Percentiles rank a stretch among this genome's conserved stretches.
Evolutionary conservation across 2,329 filamentous ascomycete species (phyloP).

Genomic region (Paramyrothecium sp.): DNA sequence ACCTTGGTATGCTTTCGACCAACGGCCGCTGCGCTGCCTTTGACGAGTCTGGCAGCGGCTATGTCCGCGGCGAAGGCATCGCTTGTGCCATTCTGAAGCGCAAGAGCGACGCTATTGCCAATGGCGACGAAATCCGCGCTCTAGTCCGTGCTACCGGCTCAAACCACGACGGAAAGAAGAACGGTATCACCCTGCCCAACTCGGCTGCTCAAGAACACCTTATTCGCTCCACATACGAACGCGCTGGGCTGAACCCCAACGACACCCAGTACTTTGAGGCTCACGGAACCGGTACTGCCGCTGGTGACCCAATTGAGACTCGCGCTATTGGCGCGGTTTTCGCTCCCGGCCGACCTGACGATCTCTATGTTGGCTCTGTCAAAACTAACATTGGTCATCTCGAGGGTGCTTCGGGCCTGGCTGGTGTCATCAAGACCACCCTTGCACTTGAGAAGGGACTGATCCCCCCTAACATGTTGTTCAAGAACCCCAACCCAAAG

Average conservation of each 20-base stretch:
- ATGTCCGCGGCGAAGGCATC: slow-evolving; percentile 44
- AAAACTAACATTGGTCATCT: slow-evolving; percentile 28
- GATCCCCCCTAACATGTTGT: slow-evolving; percentile 21
- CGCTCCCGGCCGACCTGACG: slow-evolving; percentile 4
- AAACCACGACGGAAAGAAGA: slow-evolving; percentile 37
- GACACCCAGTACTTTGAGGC: slow-evolving; percentile 15
- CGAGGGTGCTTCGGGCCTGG: slow-evolving; percentile 20
- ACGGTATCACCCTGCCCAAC: slow-evolving; percentile 37
- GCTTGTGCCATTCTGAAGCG: slow-evolving; percentile 35
- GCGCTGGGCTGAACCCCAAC: slow-evolving; percentile 11
- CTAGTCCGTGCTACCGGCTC: slow-evolving; percentile 29
- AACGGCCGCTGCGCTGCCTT: slow-evolving; percentile 25
- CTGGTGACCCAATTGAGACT: slow-evolving; percentile 25
- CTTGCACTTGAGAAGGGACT: slow-evolving; percentile 19
- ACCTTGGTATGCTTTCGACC: slow-evolving; percentile 23
- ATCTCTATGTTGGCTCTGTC: slow-evolving; percentile 20
- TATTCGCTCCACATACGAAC: slow-evolving; percentile 27
- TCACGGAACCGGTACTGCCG: slow-evolving; percentile 36
- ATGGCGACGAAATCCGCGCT: slow-evolving; percentile 35
- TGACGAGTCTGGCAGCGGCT: slow-evolving; percentile 38
- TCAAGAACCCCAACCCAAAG: slow-evolving; percentile 17
- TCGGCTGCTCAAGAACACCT: slow-evolving; percentile 25
- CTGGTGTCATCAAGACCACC: slow-evolving; percentile 21
- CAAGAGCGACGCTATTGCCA: slow-evolving; percentile 37
- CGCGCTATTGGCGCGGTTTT: slow-evolving; percentile 15